A percentile compares a stretch with the other conserved stretches of the same genome.
Evolutionary conservation across 2,329 filamentous ascomycete genomes (phyloP).

Genomic region (Fusarium heterosporum): DNA sequence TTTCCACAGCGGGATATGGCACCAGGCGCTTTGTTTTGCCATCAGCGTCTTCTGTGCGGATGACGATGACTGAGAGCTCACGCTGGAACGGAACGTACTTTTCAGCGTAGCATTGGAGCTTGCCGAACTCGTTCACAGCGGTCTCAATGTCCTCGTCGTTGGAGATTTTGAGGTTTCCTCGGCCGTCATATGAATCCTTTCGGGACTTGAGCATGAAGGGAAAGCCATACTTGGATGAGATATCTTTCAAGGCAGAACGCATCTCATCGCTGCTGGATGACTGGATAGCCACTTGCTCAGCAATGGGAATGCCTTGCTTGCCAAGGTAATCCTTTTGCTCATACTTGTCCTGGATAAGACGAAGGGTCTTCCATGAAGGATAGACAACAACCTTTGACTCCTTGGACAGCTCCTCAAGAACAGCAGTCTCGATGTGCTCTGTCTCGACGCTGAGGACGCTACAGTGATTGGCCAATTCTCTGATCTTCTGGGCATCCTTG

Average conservation of each 20-base stretch:
- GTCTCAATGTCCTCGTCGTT: constrained; percentile 62
- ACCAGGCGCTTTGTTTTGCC: constrained; percentile 64
- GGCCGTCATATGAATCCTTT: constrained; percentile 92
- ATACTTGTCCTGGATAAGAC: constrained; percentile 94
- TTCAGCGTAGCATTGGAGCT: constrained; percentile 84
- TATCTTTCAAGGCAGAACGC: constrained; percentile 70
- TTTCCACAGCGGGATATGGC: constrained; percentile 92
- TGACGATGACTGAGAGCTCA: constrained; percentile 94
- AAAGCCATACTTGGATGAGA: constrained; percentile 75
- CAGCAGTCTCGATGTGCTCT: constrained; percentile 92
- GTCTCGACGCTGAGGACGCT: constrained; percentile 94
- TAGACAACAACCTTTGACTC: constrained; percentile 71
- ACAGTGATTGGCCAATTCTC: constrained; percentile 78
- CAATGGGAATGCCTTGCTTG: constrained; percentile 76
- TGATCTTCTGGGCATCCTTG: constrained; percentile 83
- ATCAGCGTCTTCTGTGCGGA: constrained; percentile 81
- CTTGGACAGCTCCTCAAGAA: constrained; percentile 83
- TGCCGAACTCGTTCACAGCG: constrained; percentile 77
- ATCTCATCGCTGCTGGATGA: constrained; percentile 63
- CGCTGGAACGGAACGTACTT: constrained; percentile 87
- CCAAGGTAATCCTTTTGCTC: constrained; percentile 85
- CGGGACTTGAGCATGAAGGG: constrained; percentile 94
- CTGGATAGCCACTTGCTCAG: constrained; percentile 75
- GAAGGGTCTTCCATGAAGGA: constrained; percentile 86
- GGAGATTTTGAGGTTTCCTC: constrained; percentile 70